These are phyloP conservation scores for Brassica nigra DNA, from an alignment of 345 rosid genomes.

Conservation along the genomic window DNA sequence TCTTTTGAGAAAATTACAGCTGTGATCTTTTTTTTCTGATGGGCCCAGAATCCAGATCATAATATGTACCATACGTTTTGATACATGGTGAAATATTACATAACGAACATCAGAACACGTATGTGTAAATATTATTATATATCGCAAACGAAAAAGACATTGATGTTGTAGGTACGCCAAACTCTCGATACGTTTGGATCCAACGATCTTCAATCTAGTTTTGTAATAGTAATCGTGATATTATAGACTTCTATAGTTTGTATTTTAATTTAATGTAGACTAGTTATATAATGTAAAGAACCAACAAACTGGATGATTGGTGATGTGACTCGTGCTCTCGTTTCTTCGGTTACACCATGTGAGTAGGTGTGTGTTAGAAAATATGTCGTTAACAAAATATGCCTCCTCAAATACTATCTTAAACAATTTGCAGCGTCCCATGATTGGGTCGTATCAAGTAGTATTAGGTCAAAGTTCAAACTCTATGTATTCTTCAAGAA, in stretches of 20 bases:
- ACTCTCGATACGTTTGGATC: slow-evolving; percentile 31
- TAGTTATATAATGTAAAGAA: neutral
- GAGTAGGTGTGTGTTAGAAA: slow-evolving; percentile 28
- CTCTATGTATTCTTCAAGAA: slow-evolving; percentile 3
- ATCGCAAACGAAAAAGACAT: slow-evolving; percentile 15
- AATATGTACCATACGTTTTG: slow-evolving; percentile 8
- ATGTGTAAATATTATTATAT: neutral
- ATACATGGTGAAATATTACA: neutral
- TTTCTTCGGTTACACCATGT: slow-evolving; percentile 25
- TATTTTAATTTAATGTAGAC: neutral
- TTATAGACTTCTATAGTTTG: neutral
- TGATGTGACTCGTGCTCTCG: slow-evolving; percentile 30
- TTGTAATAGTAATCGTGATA: slow-evolving; percentile 1
- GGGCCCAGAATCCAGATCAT: slow-evolving; percentile 31
- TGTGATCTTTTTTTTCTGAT: neutral
- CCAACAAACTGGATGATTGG: neutral
- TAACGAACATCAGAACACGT: neutral
- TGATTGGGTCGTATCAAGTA: slow-evolving; percentile 22
- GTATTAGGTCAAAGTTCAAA: slow-evolving; percentile 27
- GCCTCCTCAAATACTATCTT: neutral
- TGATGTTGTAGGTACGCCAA: slow-evolving; percentile 42
- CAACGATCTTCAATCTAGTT: slow-evolving; percentile 5
- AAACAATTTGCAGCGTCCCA: slow-evolving; percentile 22
- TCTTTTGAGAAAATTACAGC: slow-evolving; percentile 31
- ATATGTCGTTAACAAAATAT: slow-evolving; percentile 27